Evolutionary conservation across 225 moss, liverwort and hornwort species (phyloP).

Genomic region (Climacium dendroides): DNA sequence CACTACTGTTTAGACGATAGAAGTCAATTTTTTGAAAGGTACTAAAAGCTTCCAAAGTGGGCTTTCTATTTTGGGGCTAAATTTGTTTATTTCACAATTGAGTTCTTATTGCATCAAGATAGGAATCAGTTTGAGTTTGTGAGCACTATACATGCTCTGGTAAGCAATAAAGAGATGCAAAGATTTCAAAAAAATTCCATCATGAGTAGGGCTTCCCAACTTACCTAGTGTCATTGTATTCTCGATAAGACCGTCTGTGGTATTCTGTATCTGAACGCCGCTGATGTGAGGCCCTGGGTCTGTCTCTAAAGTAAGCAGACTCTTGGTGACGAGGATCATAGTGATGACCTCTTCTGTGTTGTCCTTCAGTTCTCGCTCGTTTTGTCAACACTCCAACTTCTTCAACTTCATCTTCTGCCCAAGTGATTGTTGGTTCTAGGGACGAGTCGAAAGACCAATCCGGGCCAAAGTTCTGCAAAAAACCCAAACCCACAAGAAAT

Average conservation of each 20-base stretch:
- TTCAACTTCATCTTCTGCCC: background rate
- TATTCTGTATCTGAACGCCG: background rate
- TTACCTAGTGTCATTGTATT: slow-evolving; percentile 2
- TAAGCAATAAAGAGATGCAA: background rate
- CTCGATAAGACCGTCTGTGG: background rate
- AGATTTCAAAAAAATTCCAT: background rate
- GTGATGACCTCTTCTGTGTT: background rate
- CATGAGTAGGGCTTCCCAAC: background rate
- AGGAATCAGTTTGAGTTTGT: background rate
- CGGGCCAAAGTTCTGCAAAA: slow-evolving; percentile 19
- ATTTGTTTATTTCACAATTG: background rate
- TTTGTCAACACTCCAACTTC: slow-evolving; percentile 1
- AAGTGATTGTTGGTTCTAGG: background rate
- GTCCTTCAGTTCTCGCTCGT: slow-evolving; percentile 3
- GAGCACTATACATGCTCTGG: background rate
- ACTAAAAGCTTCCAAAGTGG: background rate
- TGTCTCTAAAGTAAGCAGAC: background rate
- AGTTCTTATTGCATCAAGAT: background rate
- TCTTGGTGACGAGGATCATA: background rate
- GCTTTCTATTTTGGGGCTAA: background rate
- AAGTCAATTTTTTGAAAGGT: background rate
- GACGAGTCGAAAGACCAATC: slow-evolving; percentile 21
- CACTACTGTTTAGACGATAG: background rate
- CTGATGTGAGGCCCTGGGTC: background rate
- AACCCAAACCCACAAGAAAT: background rate